These are phyloP conservation scores for Phytophthora ohioensis DNA, from an alignment of 352 stramenopile genomes.

Conservation along the genomic window DNA sequence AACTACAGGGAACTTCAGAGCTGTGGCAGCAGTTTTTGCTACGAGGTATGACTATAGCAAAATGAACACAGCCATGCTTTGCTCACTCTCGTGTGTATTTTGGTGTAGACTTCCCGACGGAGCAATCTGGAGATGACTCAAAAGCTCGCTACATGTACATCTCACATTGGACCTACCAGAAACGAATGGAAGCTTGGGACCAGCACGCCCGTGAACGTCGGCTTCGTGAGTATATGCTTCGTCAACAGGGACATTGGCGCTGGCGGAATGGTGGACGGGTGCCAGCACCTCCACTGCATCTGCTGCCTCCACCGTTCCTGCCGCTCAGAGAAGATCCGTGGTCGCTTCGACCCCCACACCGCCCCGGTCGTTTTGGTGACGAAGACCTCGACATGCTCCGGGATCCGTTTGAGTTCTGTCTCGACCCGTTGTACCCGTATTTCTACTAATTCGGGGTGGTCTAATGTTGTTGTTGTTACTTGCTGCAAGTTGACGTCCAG, in stretches of 20 bases:
- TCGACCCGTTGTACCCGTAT: conserved; percentile 11
- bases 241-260: conserved; percentile 20
- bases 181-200: conserved; percentile 25
- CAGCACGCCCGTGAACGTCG: conserved; percentile 14
- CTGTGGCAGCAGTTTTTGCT: conserved; percentile 46
- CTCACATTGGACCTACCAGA: conserved; percentile 21
- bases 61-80: background rate
- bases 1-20: conserved; percentile 24
- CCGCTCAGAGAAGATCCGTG: conserved; percentile 21
- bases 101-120: conserved; percentile 31
- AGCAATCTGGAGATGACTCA: conserved; percentile 1
- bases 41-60: conserved; percentile 30
- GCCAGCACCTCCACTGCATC: conserved; percentile 14
- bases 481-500: conserved; percentile 11
- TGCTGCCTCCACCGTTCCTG: conserved; percentile 33
- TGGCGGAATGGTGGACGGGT: conserved; percentile 22
- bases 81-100: background rate
- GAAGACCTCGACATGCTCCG: conserved; percentile 21
- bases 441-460: conserved; percentile 21
- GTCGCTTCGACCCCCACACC: conserved; percentile 17
- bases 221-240: conserved; percentile 11
- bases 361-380: conserved; percentile 20
- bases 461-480: background rate
- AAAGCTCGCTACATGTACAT: conserved; percentile 46
- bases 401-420: conserved; percentile 26